A percentile compares a stretch with the other conserved stretches of the same genome.
These are phyloP conservation scores for Rhinocladiella similis DNA, from an alignment of 2,329 filamentous ascomycete species.

Conservation along the genomic window DNA sequence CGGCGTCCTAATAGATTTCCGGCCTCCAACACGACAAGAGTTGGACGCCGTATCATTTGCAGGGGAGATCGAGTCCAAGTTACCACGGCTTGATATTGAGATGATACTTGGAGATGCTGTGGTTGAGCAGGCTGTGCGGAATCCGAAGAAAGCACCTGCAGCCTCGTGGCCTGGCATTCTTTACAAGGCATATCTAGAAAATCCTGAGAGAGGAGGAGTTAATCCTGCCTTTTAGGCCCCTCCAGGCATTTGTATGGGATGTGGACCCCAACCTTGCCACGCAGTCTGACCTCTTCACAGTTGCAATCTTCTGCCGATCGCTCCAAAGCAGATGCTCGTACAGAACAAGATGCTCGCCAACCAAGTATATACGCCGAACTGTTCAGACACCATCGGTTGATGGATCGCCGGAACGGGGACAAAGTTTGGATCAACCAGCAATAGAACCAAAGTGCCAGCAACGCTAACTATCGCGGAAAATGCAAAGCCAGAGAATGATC, in stretches of 20 bases:
- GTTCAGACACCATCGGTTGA: constrained; percentile 41
- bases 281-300: constrained; percentile 11
- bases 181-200: constrained; percentile 29
- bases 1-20: constrained; percentile 44
- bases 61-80: constrained; percentile 28
- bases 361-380: constrained; percentile 73
- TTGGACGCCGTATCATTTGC: constrained; percentile 21
- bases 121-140: constrained; percentile 39
- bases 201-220: constrained; percentile 29
- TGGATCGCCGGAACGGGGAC: constrained; percentile 65
- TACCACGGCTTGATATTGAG: constrained; percentile 42
- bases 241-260: not conserved
- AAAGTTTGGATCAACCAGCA: constrained; percentile 75
- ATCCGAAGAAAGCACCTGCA: constrained; percentile 42
- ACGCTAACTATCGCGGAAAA: constrained; percentile 74
- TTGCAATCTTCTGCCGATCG: constrained; percentile 76
- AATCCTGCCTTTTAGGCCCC: constrained; percentile 30
- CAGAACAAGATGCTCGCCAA: constrained; percentile 92
- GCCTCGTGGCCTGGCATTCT: constrained; percentile 38
- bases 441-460: constrained; percentile 69
- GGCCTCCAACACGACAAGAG: constrained; percentile 27
- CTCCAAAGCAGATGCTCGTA: constrained; percentile 93
- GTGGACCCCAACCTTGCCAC: not conserved
- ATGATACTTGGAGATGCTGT: constrained; percentile 46
- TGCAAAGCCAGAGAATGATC: constrained; percentile 79